A percentile compares a stretch with the other conserved stretches of the same genome.
phyloP scores from a whole-genome alignment of 2,329 filamentous ascomycete species.

The Chalara sp. region DNA sequence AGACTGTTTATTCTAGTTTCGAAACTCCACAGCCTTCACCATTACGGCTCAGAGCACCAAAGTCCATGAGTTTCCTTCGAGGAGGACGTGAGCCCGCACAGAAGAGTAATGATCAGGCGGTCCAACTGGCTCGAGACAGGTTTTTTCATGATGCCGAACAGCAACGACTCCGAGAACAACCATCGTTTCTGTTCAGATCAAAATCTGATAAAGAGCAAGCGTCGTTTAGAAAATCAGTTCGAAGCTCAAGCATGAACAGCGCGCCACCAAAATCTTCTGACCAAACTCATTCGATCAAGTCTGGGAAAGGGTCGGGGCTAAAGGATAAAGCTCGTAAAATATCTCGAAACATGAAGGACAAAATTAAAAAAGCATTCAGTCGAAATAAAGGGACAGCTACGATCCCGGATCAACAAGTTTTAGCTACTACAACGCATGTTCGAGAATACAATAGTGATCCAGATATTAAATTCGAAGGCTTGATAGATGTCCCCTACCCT shows the following conservation, averaged over 20 bases:
- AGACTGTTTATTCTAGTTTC: constrained; percentile 9
- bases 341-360: constrained; percentile 55
- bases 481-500: constrained; percentile 27
- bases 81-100: constrained; percentile 22
- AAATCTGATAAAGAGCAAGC: constrained; percentile 22
- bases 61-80: constrained; percentile 48
- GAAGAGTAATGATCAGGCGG: constrained; percentile 28
- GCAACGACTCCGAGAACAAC: constrained; percentile 32
- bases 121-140: constrained; percentile 31
- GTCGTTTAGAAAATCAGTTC: constrained; percentile 42
- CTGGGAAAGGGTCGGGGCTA: constrained; percentile 31
- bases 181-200: constrained; percentile 39
- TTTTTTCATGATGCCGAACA: constrained; percentile 30
- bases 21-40: constrained; percentile 5
- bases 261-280: constrained; percentile 27
- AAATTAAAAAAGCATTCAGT: constrained; percentile 51
- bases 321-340: constrained; percentile 52
- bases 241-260: constrained; percentile 35
- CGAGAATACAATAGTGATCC: constrained; percentile 17
- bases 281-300: constrained; percentile 9
- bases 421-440: constrained; percentile 31
- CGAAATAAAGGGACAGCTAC: constrained; percentile 28
- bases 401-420: constrained; percentile 47
- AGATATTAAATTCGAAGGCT: constrained; percentile 25
- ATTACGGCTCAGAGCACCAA: constrained; percentile 37